Evolutionary conservation across 2,329 filamentous ascomycete species (phyloP), one percentile per base, ranked within the genome.

Genomic region (Sphaceloma murrayae): DNA sequence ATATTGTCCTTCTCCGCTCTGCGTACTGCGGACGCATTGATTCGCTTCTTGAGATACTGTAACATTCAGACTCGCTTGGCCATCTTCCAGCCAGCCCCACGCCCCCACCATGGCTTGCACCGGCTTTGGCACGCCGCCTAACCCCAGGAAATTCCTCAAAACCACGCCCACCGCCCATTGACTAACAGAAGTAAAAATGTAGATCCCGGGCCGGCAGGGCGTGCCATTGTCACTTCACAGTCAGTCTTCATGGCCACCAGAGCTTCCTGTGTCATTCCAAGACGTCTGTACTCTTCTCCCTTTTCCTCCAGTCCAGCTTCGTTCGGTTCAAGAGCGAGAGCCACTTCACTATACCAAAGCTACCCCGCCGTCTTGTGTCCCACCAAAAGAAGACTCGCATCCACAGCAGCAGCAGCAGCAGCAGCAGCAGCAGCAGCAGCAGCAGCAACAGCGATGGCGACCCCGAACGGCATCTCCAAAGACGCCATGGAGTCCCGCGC

Each of bases 401-500:
- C 29, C 22, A 22, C 40, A 18, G 19, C 27, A 14, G n/a, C n/a
- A n/a, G 7, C 7, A 6, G 24, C 29, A 21, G 21, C 40, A 18
- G 19, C 27, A 14, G n/a, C n/a, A n/a, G n/a, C n/a, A n/a, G n/a
- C n/a, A n/a, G n/a, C n/a, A n/a, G n/a, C n/a, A n/a, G n/a, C n/a
- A n/a, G n/a, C n/a, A n/a, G n/a, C n/a, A n/a, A 19, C 27, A 13
- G 29, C 27, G 17, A 43, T 43, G 40, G 44, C 46, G 13, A 47
- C 16, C 22, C 43, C 45, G 17, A 46, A 46, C 31, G 34, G 33
- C 24, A 46, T 46, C 34, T 19, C 33, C 29, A 45, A 44, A 9
- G 27, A 45, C 29, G 34, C 42, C 8, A 47, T 55, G 19, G 48
- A 57, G 48, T 46, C 52, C n/a, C 48, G 52, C 34, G 56, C 56